These are phyloP conservation scores for Blumeriella jaapii DNA, from an alignment of 2,329 filamentous ascomycete species.

Conservation along the genomic window DNA sequence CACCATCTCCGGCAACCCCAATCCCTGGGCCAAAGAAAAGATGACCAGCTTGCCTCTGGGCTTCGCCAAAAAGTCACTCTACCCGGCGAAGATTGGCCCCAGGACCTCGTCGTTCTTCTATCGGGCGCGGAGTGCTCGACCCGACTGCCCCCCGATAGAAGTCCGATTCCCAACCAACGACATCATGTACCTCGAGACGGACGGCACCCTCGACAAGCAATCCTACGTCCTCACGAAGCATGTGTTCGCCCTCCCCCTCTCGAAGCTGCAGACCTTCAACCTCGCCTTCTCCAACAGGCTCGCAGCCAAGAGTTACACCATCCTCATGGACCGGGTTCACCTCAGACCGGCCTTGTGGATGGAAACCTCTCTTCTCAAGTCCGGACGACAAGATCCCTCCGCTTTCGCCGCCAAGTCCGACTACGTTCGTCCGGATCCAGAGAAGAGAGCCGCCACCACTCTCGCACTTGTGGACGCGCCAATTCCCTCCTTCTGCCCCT, in stretches of 20 bases:
- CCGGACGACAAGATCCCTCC: background rate
- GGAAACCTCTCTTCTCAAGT: background rate
- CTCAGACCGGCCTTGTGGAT: background rate
- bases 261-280: constrained; percentile 1
- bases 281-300: constrained; percentile 1
- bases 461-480: too few relatives aligned
- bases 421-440: background rate
- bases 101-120: background rate
- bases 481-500: too few relatives aligned
- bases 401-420: background rate
- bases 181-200: constrained; percentile 4
- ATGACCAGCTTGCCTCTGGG: background rate
- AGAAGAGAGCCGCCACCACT: too few relatives aligned
- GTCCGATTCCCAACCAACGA: background rate
- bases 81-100: background rate
- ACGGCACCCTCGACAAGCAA: constrained; percentile 3
- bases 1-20: background rate
- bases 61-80: background rate
- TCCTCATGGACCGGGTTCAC: background rate
- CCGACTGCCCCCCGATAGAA: too few relatives aligned
- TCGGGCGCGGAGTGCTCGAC: background rate
- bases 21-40: background rate
- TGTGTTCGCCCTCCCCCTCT: constrained; percentile 1
- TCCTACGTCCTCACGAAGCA: constrained; percentile 4
- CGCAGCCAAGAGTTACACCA: constrained; percentile 1